These are phyloP conservation scores for Fusarium musae DNA, from an alignment of 2,329 filamentous ascomycete genomes.

Conservation along the genomic window DNA sequence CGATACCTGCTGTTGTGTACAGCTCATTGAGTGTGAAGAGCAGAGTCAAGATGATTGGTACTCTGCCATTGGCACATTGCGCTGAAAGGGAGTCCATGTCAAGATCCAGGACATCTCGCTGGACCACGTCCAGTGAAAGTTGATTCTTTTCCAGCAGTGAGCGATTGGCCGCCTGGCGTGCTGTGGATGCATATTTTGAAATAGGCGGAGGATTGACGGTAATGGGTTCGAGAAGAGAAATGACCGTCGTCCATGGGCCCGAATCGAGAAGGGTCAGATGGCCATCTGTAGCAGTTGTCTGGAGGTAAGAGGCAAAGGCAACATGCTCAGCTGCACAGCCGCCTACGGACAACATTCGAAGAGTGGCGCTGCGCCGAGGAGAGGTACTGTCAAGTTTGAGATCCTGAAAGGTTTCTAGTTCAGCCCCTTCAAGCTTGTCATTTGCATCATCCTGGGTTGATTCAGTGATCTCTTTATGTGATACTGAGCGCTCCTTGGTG, in stretches of 20 bases:
- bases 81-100: conserved; percentile 47
- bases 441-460: not conserved
- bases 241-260: conserved; percentile 78
- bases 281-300: conserved; percentile 41
- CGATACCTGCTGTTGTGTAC: conserved; percentile 78
- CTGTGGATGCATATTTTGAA: conserved; percentile 64
- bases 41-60: conserved; percentile 75
- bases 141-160: conserved; percentile 55
- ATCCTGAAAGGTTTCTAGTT: conserved; percentile 3
- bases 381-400: conserved; percentile 10
- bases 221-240: conserved; percentile 65
- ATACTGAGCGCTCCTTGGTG: not conserved
- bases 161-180: conserved; percentile 56
- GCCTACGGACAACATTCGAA: conserved; percentile 62
- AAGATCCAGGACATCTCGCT: conserved; percentile 62
- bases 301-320: conserved; percentile 60
- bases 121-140: conserved; percentile 56
- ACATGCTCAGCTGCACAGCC: conserved; percentile 72
- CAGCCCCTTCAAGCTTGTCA: not conserved
- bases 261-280: conserved; percentile 79
- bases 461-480: not conserved
- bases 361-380: conserved; percentile 1
- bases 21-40: conserved; percentile 97
- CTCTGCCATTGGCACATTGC: conserved; percentile 44
- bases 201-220: conserved; percentile 64